Evolutionary conservation across 495 filamentous ascomycete genomes (phyloP).

Genomic region (Aspergillus haitiensis): DNA sequence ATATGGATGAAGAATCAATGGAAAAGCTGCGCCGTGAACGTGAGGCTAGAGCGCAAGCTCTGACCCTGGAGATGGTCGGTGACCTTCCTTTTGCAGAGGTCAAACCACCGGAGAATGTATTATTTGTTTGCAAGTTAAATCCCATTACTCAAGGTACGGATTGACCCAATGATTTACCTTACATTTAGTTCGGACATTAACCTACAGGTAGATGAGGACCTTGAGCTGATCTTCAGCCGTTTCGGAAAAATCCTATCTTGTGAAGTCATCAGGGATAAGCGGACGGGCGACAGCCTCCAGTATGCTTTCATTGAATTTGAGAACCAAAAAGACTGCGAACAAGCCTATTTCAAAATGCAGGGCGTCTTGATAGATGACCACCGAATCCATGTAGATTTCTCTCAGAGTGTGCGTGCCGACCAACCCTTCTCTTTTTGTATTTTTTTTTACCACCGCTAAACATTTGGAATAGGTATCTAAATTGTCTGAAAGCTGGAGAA

Average conservation of each 20-base stretch:
- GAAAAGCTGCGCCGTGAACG: constrained; percentile 83
- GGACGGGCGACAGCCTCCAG: constrained; percentile 91
- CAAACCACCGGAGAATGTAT: constrained; percentile 93
- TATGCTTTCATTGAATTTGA: constrained; percentile 99
- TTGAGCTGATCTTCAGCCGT: constrained; percentile 93
- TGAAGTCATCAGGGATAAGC: constrained; percentile 93
- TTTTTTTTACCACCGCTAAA: constrained; percentile 28
- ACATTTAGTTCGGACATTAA: constrained; percentile 8
- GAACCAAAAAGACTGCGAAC: constrained; percentile 86
- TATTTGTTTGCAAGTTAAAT: constrained; percentile 98
- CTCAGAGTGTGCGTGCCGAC: constrained; percentile 72
- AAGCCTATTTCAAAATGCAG: constrained; percentile 98
- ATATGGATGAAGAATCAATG: constrained; percentile 73
- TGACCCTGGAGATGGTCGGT: constrained; percentile 97
- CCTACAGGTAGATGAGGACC: constrained; percentile 70
- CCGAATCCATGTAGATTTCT: constrained; percentile 97
- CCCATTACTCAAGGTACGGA: constrained; percentile 78
- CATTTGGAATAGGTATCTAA: constrained; percentile 61
- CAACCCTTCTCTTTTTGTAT: neutral
- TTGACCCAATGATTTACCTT: neutral
- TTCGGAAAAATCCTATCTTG: constrained; percentile 95
- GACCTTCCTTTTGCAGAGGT: constrained; percentile 98
- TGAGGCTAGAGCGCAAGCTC: constrained; percentile 88
- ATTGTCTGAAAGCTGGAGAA: constrained; percentile 87
- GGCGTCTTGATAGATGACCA: constrained; percentile 95